These are phyloP conservation scores for Peronospora farinosa DNA, from an alignment of 352 stramenopile species.

Conservation along the genomic window DNA sequence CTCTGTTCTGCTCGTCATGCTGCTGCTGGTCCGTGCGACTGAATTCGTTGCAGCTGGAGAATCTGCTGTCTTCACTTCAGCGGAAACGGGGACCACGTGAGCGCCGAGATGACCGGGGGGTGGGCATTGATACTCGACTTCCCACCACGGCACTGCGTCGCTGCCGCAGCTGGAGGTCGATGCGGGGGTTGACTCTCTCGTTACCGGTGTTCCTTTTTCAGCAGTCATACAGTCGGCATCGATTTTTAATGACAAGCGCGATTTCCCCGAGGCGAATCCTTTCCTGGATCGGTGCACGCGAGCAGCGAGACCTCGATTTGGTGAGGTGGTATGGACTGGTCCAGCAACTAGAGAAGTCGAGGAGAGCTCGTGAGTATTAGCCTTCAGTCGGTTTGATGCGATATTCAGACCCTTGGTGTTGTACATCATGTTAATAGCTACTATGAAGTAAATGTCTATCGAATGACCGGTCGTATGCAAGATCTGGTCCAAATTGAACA, in stretches of 20 bases:
- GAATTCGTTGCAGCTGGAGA: not conserved
- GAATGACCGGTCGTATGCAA: constrained; percentile 10
- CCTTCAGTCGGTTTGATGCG: constrained; percentile 2
- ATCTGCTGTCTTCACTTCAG: constrained; percentile 10
- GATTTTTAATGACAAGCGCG: constrained; percentile 27
- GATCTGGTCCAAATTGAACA: constrained; percentile 5
- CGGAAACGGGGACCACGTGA: constrained; percentile 39
- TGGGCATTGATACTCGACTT: constrained; percentile 52
- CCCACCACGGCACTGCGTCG: constrained; percentile 43
- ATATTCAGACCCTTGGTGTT: constrained; percentile 6
- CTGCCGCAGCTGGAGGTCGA: constrained; percentile 31
- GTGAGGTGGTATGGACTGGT: constrained; percentile 13
- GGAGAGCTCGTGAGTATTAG: not conserved
- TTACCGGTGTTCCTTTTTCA: constrained; percentile 4
- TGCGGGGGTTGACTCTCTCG: constrained; percentile 23
- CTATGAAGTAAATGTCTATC: constrained; percentile 10
- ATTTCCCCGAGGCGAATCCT: constrained; percentile 22
- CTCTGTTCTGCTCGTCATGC: constrained; percentile 1
- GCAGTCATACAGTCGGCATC: constrained; percentile 20
- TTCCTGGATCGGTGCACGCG: constrained; percentile 17
- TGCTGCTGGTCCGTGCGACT: not conserved
- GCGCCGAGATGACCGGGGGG: constrained; percentile 45
- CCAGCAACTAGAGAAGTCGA: constrained; percentile 7
- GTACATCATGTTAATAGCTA: constrained; percentile 17
- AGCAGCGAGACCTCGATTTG: constrained; percentile 12